Evolutionary conservation across 177 flowering plant genomes (phyloP).

Genomic region (Tripterygium wilfordii): DNA sequence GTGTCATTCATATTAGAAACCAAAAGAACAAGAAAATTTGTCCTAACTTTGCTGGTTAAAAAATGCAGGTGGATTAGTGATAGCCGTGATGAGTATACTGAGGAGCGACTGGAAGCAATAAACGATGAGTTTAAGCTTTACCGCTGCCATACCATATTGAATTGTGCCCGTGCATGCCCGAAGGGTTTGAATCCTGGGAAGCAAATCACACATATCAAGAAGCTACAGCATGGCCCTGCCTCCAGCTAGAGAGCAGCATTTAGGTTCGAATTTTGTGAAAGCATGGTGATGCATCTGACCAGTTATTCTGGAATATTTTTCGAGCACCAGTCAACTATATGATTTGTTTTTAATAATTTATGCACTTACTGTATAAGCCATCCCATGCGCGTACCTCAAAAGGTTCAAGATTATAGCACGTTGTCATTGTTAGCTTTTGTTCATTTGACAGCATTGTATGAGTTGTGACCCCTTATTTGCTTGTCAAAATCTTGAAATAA

Average conservation of each 20-base stretch:
- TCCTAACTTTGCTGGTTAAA: not conserved
- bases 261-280: not conserved
- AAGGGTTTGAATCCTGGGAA: slow-evolving; percentile 86
- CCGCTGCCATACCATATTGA: slow-evolving; percentile 94
- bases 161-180: slow-evolving; percentile 95
- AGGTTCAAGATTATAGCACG: no score
- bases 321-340: slow-evolving; percentile 1
- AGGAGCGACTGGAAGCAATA: slow-evolving; percentile 78
- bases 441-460: no score
- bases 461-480: no score
- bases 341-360: slow-evolving; percentile 16
- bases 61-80: slow-evolving; percentile 96
- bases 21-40: no score
- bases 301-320: slow-evolving; percentile 7
- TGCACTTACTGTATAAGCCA: slow-evolving; percentile 12
- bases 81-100: slow-evolving; percentile 89
- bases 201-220: slow-evolving; percentile 76
- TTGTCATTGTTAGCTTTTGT: no score
- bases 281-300: slow-evolving; percentile 8
- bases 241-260: slow-evolving; percentile 28
- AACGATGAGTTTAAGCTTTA: slow-evolving; percentile 92
- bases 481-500: no score
- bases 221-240: no score
- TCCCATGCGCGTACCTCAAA: slow-evolving; percentile 3
- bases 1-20: no score